Evolutionary conservation across 176 grass and related monocot genomes (phyloP).

Genomic region (Alopecurus myosuroides): DNA sequence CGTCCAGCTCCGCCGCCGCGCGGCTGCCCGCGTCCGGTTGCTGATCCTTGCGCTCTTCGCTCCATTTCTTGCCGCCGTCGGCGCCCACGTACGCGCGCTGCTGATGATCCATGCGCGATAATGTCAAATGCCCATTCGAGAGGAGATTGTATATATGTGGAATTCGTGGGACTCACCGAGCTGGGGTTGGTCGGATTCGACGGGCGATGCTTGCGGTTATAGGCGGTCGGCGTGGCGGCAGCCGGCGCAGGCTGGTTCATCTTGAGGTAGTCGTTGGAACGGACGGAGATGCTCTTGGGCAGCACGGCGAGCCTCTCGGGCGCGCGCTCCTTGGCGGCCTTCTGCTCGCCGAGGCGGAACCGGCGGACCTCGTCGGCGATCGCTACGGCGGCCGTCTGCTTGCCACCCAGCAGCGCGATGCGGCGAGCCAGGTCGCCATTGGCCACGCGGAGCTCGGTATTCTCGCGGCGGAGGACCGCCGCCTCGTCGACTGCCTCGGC

Average conservation of each 20-base stretch:
- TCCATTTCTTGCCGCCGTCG: slow-evolving; percentile 26
- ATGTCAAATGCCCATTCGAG: slow-evolving; percentile 1
- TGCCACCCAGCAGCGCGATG: slow-evolving; percentile 44
- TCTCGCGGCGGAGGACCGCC: slow-evolving; percentile 57
- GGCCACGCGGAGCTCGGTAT: slow-evolving; percentile 56
- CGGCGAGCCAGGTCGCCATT: slow-evolving; percentile 66
- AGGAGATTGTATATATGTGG: neutral
- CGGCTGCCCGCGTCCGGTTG: slow-evolving; percentile 13
- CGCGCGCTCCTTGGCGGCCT: slow-evolving; percentile 18
- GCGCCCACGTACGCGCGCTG: slow-evolving; percentile 42
- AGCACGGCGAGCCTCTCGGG: slow-evolving; percentile 47
- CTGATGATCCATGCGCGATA: slow-evolving; percentile 11
- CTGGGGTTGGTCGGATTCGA: slow-evolving; percentile 22
- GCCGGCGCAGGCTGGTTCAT: slow-evolving; percentile 33
- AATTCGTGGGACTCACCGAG: slow-evolving; percentile 42
- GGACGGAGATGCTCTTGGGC: slow-evolving; percentile 86
- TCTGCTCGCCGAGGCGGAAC: slow-evolving; percentile 31
- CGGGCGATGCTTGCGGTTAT: slow-evolving; percentile 24
- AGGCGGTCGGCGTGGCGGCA: neutral
- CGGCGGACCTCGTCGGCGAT: slow-evolving; percentile 57
- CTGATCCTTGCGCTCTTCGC: neutral
- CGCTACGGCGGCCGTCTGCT: slow-evolving; percentile 32
- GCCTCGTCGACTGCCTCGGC: slow-evolving; percentile 66
- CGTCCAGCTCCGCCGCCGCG: slow-evolving; percentile 62
- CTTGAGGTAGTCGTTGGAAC: slow-evolving; percentile 83